Base-by-base conservation (phyloP, 306 rosid species). In the Vigna radiata region DNA sequence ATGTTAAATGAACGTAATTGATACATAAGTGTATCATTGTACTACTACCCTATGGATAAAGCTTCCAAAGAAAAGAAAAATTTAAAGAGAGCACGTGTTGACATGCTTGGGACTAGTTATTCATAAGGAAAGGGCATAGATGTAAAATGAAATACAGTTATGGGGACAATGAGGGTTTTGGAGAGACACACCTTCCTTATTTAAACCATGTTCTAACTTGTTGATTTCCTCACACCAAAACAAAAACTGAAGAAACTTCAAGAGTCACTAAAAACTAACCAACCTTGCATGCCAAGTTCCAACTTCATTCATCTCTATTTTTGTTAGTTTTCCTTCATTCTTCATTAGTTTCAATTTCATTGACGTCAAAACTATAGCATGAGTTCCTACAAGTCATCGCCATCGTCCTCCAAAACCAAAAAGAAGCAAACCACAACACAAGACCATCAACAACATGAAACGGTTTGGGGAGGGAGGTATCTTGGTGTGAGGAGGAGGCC, bases 401-500 rank as follows among this genome's bases (percentile, higher is more conserved):
- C 72, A 67, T 43, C 84, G 2, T 65, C 85, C 3, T 33, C 84
- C 13, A 87, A 82, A 83, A 21, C 72, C n/a, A 84, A 82, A 63
- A 82, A 82, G 77, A 83, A 80, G 73, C 90, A 87, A 63, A 69
- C 88, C 2, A 21, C 81, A 14, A 8, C 78, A 13, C 72, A 43
- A 64, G 68, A 62, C 0, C 84, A 79, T 47, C 83, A 75, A 10
- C 79, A 83, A 53, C 75, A 80, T 2, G 82, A 63, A 37, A 79
- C 90, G 7, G 80, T 86, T 3, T 81, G 87, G 86, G 86, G 86
- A 75, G 90, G 87, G 8, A 82, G 90, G 73, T 87, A 84, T 77
- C 83, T 87, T 3, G 90, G 90, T 2, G 90, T 87, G 13, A 54
- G 90, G 54, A 82, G 90, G 31, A 73, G 90, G 56, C 90, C 90